Evolutionary conservation across 805 yeast genomes (phyloP), one percentile per base, ranked within the genome.

Genomic region (Candida succiphila): DNA sequence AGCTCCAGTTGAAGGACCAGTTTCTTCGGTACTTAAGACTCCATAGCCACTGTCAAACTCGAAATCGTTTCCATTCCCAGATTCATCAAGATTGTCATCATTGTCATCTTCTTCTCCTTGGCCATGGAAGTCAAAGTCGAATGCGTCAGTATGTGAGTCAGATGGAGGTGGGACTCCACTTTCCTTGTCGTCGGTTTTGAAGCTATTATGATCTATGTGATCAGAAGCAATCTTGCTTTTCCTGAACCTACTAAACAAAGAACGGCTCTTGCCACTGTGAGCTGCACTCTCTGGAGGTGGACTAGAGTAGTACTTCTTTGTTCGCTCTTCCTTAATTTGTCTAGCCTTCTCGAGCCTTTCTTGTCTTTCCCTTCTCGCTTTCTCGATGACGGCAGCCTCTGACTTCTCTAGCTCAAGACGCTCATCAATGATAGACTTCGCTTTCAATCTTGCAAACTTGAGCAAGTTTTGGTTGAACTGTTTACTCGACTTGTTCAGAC

Each of bases 151-250:
- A n/a, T n/a, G n/a, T n/a, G n/a, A n/a, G n/a, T n/a, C n/a, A n/a
- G n/a, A n/a, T n/a, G n/a, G n/a, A n/a, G n/a, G n/a, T n/a, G n/a
- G n/a, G n/a, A n/a, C n/a, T n/a, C n/a, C n/a, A n/a, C n/a, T n/a
- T n/a, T n/a, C n/a, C n/a, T n/a, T n/a, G n/a, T n/a, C n/a, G n/a
- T n/a, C n/a, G n/a, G n/a, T n/a, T n/a, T n/a, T n/a, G n/a, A n/a
- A n/a, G n/a, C n/a, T n/a, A n/a, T n/a, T n/a, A n/a, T 51, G 52
- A 1, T 56, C 51, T 5, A 49, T 19, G 34, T 39, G 43, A 31
- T 52, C 58, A 4, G 47, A 40, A 1, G 58, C 46, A 22, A 53
- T 52, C 24, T 49, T 52, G 17, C 54, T 47, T 31, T 52, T 53
- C 17, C 42, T 36, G n/a, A n/a, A n/a, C n/a, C n/a, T n/a, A n/a